These are phyloP conservation scores for Coleophoma eucalyptorum DNA, from an alignment of 2,329 filamentous ascomycete species.

Conservation along the genomic window DNA sequence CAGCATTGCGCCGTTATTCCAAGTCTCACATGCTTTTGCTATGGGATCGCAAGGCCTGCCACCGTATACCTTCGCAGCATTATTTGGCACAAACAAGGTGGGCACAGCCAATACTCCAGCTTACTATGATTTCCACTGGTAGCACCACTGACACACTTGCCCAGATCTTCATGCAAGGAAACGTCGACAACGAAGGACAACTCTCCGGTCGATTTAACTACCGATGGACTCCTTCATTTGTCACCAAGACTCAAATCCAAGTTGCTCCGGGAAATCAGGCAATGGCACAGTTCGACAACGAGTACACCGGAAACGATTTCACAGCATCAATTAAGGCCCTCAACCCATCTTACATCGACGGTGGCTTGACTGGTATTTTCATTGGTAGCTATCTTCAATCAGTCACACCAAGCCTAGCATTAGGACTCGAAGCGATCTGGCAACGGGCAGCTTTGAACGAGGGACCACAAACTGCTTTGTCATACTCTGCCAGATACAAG, in stretches of 20 bases:
- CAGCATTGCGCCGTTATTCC: conserved; percentile 89
- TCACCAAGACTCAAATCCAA: conserved; percentile 85
- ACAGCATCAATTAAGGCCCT: conserved; percentile 88
- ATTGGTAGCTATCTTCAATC: conserved; percentile 95
- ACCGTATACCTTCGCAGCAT: conserved; percentile 90
- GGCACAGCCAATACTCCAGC: too few species aligned
- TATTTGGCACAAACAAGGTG: conserved; percentile 87
- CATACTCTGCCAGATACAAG: conserved; percentile 91
- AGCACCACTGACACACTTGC: neutral
- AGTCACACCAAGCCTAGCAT: conserved; percentile 77
- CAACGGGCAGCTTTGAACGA: conserved; percentile 80
- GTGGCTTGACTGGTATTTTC: conserved; percentile 89
- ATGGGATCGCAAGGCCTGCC: conserved; percentile 87
- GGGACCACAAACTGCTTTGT: conserved; percentile 86
- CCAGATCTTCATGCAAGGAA: conserved; percentile 93
- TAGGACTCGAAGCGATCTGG: conserved; percentile 92
- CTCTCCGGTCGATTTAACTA: conserved; percentile 90
- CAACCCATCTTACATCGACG: conserved; percentile 92
- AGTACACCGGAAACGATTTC: conserved; percentile 92
- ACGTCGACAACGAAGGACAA: conserved; percentile 86
- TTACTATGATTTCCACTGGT: too few species aligned
- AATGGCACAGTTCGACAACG: conserved; percentile 91
- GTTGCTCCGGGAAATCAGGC: conserved; percentile 77
- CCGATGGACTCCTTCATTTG: conserved; percentile 75
- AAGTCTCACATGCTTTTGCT: conserved; percentile 94